Percentiles rank a stretch among this genome's conserved stretches.
Conservation (phyloP, 495 filamentous ascomycete genomes). For the Amphirosellinia nigrospora region DNA sequence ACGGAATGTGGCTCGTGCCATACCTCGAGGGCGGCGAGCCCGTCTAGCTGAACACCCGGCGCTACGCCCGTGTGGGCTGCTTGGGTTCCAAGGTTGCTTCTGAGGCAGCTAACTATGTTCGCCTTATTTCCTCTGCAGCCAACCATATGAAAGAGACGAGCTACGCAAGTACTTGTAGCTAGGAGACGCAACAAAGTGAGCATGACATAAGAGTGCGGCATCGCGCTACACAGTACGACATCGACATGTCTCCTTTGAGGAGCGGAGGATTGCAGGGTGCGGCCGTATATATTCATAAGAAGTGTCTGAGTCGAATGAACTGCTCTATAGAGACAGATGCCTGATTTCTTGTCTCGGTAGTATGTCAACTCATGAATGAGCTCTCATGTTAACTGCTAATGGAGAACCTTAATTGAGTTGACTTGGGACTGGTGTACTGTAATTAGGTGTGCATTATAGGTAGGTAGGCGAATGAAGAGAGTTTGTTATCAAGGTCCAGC, state of each 20-base stretch:
- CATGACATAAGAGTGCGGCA: neutral
- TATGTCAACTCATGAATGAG: neutral
- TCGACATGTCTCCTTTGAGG: neutral
- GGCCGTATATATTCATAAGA: neutral
- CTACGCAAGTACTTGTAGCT: neutral
- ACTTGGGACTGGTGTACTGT: no score
- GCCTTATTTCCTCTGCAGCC: conserved; percentile 15
- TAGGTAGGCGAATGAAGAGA: neutral
- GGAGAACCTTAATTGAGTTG: neutral
- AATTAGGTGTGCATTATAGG: neutral
- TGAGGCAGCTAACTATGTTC: neutral
- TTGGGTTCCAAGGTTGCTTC: neutral
- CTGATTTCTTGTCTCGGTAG: neutral
- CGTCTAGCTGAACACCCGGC: neutral
- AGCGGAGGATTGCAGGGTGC: neutral
- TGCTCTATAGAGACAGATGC: neutral
- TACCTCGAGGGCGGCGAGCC: neutral
- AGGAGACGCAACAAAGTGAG: neutral
- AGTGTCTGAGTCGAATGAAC: neutral
- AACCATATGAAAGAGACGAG: conserved; percentile 11
- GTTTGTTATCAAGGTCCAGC: neutral
- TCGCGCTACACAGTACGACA: conserved; percentile 7
- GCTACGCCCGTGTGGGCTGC: neutral
- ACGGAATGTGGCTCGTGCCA: conserved; percentile 1
- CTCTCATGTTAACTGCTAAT: neutral